These are phyloP conservation scores for Polyrhizophydium stewartii DNA, from an alignment of 371 early-diverging fungal species.

Conservation along the genomic window DNA sequence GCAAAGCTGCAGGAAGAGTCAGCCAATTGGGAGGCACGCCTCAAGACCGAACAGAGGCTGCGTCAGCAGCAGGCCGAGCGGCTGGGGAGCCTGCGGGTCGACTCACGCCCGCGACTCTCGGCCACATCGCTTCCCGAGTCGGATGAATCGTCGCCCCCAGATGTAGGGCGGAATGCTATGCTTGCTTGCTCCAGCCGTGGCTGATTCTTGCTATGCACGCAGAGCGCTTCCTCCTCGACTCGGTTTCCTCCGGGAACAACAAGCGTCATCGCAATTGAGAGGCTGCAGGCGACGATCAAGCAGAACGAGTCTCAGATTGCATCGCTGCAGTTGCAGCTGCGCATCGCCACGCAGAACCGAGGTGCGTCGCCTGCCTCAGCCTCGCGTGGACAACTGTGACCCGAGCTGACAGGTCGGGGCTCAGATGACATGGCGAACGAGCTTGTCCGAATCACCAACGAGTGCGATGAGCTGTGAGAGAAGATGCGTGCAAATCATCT, in stretches of 20 bases:
- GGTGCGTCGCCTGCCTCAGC: conserved; percentile 43
- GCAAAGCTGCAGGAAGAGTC: conserved; percentile 8
- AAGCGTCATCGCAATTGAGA: conserved; percentile 45
- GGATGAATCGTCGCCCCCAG: neutral
- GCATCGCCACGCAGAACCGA: conserved; percentile 58
- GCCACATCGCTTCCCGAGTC: neutral
- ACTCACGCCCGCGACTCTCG: neutral
- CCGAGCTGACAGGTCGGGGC: conserved; percentile 13
- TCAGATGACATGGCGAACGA: conserved; percentile 74
- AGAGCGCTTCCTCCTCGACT: neutral
- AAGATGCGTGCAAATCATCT: neutral
- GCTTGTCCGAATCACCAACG: conserved; percentile 56
- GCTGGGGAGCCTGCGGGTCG: neutral
- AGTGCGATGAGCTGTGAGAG: conserved; percentile 53
- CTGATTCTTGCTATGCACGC: too few species aligned
- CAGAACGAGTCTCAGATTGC: conserved; percentile 40
- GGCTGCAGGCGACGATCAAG: conserved; percentile 35
- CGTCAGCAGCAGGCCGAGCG: neutral
- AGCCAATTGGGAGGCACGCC: conserved; percentile 7
- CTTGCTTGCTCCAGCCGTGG: too few species aligned
- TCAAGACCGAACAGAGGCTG: conserved; percentile 2
- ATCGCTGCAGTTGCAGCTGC: conserved; percentile 64
- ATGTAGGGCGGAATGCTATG: too few species aligned
- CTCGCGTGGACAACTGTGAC: too few species aligned
- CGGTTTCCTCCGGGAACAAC: conserved; percentile 6